Base-by-base conservation (phyloP, 345 rosid genomes). In the Citrus medica region DNA sequence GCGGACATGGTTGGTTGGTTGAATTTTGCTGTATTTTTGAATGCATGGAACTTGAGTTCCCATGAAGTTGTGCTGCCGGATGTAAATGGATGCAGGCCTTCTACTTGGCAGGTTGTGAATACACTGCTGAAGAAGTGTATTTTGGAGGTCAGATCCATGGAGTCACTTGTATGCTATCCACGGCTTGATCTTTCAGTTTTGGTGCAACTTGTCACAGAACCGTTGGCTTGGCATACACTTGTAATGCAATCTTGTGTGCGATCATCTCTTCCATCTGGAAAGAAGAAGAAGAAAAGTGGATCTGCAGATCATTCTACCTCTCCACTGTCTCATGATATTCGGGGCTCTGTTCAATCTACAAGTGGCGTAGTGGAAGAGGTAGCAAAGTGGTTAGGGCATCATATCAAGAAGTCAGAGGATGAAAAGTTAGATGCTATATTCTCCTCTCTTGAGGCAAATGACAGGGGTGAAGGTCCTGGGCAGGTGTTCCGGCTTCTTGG, bases 241-340 rank as follows among this genome's bases (percentile, higher is more conserved):
- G 77, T 97, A 38, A 84, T 97, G 42, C 98, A 92, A 79, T 91
- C 93, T 28, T 90, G 88, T 60, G 86, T 90, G 33, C 93, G 98
- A 40, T 82, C 88, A 9, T 87, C 86, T 59, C 79, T 87, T 82
- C 98, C 98, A 69, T 85, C 95, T 59, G 98, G 98, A 82, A 94
- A 92, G 87, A 97, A 94, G 85, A 96, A 94, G 89, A 97, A 94
- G 90, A 96, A 92, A 85, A 80, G 87, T 63, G 94, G 88, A 74
- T 73, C 83, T 13, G 7, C 83, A 5, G 98, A 91, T 56, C 92
- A 83, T 33, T 73, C 88, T 9, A 53, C 84, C 72, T 80, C 90
- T 19, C 86, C 80, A 1, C 67, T 89, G 63, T 82, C 83, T 22
- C 79, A 72, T 79, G 82, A 83, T 27, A 76, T 88, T 62, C 86